Percentiles rank a stretch among this genome's conserved stretches.
Evolutionary conservation across 1,284 basidiomycete genomes (phyloP).

Genomic region (Violaceomyces palustris): DNA sequence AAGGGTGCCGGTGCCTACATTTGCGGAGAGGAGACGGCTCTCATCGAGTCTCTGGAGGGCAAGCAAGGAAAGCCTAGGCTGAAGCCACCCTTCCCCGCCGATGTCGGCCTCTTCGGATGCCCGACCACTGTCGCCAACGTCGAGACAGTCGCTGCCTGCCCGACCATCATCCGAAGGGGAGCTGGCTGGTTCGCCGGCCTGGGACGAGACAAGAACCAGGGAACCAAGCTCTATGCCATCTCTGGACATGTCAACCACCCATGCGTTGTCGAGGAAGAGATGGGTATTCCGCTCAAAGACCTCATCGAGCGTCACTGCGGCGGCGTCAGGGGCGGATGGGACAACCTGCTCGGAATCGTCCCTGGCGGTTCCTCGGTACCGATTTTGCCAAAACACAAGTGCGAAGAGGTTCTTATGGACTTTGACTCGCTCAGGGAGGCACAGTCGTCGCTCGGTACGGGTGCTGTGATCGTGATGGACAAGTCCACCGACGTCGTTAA

Average conservation of each 20-base stretch:
- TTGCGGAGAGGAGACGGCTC: slow-evolving; percentile 95
- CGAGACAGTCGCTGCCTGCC: slow-evolving; percentile 94
- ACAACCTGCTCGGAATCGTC: slow-evolving; percentile 88
- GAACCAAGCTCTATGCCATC: slow-evolving; percentile 92
- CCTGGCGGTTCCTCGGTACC: slow-evolving; percentile 94
- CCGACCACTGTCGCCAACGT: slow-evolving; percentile 97
- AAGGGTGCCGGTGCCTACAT: slow-evolving; percentile 97
- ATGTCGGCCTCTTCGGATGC: slow-evolving; percentile 93
- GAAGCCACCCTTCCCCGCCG: slow-evolving; percentile 99
- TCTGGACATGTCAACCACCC: slow-evolving; percentile 97
- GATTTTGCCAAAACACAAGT: slow-evolving; percentile 68
- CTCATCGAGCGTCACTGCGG: slow-evolving; percentile 95
- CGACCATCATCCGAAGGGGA: slow-evolving; percentile 90
- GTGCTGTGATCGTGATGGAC: slow-evolving; percentile 98
- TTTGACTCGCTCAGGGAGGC: slow-evolving; percentile 95
- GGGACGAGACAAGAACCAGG: slow-evolving; percentile 85
- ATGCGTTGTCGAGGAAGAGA: slow-evolving; percentile 96
- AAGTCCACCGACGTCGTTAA: slow-evolving; percentile 79
- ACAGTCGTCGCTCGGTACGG: slow-evolving; percentile 89
- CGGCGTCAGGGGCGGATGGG: slow-evolving; percentile 89
- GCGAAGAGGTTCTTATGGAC: slow-evolving; percentile 66
- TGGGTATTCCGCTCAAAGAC: slow-evolving; percentile 92
- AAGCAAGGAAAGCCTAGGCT: slow-evolving; percentile 97
- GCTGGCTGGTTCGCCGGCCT: slow-evolving; percentile 88
- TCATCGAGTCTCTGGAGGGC: slow-evolving; percentile 91